Conservation (phyloP, 805 yeast species). For the Candida tibetensis region DNA sequence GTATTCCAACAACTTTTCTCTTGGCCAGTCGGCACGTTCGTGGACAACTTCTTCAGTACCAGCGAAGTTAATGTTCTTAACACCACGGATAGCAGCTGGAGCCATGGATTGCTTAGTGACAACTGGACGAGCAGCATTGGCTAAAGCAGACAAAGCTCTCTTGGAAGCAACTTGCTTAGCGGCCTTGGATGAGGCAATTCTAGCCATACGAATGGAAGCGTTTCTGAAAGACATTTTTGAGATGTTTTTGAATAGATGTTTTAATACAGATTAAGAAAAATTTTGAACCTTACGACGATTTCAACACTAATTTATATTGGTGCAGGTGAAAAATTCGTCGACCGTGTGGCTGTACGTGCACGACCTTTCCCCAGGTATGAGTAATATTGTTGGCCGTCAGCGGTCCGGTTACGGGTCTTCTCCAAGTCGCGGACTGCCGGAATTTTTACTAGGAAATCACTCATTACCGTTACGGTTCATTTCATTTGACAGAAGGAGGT, state of each 20-base stretch:
- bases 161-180: conserved; percentile 48
- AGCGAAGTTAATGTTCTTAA: conserved; percentile 95
- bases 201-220: conserved; percentile 45
- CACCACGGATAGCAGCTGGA: conserved; percentile 74
- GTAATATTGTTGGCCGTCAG: conserved; percentile 1
- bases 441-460: neutral
- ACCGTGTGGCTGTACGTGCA: conserved; percentile 2
- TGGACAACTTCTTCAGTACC: conserved; percentile 94
- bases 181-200: conserved; percentile 44
- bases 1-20: conserved; percentile 91
- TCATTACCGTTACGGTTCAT: neutral
- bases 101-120: conserved; percentile 37
- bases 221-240: conserved; percentile 43
- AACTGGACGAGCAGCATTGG: conserved; percentile 46
- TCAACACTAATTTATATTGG: conserved; percentile 4
- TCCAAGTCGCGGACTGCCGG: neutral
- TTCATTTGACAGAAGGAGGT: neutral
- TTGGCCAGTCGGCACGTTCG: conserved; percentile 99
- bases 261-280: conserved; percentile 5
- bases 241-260: conserved; percentile 1
- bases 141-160: conserved; percentile 63
- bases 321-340: conserved; percentile 4
- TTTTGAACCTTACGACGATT: conserved; percentile 1
- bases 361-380: neutral
- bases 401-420: conserved; percentile 8